Evolutionary conservation across 352 stramenopile species (phyloP), one percentile per base, ranked within the genome.

Genomic region (Globisporangium lucens): DNA sequence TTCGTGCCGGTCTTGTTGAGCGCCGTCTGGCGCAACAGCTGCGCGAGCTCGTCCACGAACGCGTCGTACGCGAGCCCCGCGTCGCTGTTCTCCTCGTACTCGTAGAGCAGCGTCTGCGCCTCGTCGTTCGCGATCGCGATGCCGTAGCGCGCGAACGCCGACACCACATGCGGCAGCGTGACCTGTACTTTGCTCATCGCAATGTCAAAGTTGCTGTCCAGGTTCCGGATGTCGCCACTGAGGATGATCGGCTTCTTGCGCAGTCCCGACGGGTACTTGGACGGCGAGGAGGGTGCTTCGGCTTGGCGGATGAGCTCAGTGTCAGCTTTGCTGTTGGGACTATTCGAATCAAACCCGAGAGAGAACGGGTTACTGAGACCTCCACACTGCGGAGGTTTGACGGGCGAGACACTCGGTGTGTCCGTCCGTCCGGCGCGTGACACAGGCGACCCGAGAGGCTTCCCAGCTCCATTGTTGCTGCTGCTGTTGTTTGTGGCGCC

Each of bases 31-130:
- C 79, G 76, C 12, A 88, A 51, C 3, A 84, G 74, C 35, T 81
- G 75, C 56, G 79, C 79, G 33, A 93, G 63, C 22, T 90, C 78
- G 51, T 86, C 75, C 30, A 93, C 79, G 49, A 93, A 93, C 7
- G 69, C 67, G 53, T 75, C 75, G 75, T 93, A 93, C 30, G 62
- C 63, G 13, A 91, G 65, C 15, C 66, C 70, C 30, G 65, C 69
- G 63, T 93, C 85, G 72, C 90, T 93, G 73, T 86, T 93, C 73
- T 93, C 85, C 30, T 93, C 85, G 68, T 87, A 93, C 59, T 93
- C 85, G 58, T 89, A 79, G 3, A 83, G 71, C 41, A 93, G 70
- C 46, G 74, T 75, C 66, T 87, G 82, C 22, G 81, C 85, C 30
- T 90, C 82, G 51, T 86, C 78, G 4, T 67, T 78, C 3, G 81